Conservation (phyloP, 169 alveolate genomes). For the Eimeria maxima region DNA sequence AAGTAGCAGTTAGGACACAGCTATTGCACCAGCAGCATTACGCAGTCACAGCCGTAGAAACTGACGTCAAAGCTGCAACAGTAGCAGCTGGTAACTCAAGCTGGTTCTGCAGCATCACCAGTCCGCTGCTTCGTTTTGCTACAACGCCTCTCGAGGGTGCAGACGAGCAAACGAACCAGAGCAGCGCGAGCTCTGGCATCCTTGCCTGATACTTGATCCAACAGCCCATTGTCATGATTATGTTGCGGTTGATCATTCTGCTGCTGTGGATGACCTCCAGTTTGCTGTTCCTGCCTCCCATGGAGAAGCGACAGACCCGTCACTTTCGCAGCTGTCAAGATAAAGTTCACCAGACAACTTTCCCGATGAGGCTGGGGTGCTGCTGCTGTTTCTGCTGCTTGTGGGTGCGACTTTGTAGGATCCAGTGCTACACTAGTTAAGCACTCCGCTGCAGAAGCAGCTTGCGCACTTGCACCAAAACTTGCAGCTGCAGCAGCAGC, state of each 20-base stretch:
- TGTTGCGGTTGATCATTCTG: neutral
- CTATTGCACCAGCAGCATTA: neutral
- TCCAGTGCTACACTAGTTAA: neutral
- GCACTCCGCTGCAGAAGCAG: neutral
- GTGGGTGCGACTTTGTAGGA: neutral
- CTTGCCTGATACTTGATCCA: neutral
- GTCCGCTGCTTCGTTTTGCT: neutral
- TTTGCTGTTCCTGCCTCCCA: neutral
- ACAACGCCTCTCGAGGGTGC: neutral
- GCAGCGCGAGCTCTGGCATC: constrained; percentile 35
- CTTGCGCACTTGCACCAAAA: neutral
- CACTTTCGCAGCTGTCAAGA: constrained; percentile 27
- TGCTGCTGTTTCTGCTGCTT: neutral
- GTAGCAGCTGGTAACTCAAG: constrained; percentile 20
- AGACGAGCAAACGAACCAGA: constrained; percentile 2
- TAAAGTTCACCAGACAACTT: neutral
- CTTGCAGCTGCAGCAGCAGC: constrained; percentile 39
- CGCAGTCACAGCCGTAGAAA: neutral
- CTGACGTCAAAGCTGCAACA: neutral
- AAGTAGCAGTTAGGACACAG: neutral
- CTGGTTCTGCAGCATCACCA: neutral
- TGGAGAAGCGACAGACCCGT: neutral
- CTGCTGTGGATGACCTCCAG: neutral
- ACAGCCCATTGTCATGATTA: neutral
- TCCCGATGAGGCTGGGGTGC: neutral